phyloP scores from a whole-genome alignment of 768 basidiomycete genomes.

The Tricholoma terreum region DNA sequence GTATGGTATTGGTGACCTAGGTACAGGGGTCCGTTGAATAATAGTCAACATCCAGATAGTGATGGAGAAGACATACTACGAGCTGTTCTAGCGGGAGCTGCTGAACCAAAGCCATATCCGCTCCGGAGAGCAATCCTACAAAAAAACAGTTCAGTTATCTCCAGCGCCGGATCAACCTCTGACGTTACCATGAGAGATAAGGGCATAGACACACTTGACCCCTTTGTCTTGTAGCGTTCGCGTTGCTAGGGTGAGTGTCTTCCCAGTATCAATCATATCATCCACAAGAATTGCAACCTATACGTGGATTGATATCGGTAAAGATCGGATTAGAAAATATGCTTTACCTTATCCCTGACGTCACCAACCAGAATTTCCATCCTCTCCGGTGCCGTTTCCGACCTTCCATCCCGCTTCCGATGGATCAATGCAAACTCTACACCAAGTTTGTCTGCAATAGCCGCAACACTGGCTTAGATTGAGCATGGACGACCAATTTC shows the following conservation, averaged over 20 bases:
- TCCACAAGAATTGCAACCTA: slow-evolving; percentile 94
- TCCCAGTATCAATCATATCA: slow-evolving; percentile 97
- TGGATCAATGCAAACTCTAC: slow-evolving; percentile 97
- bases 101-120: slow-evolving; percentile 63
- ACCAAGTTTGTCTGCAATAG: slow-evolving; percentile 92
- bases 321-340: slow-evolving; percentile 1
- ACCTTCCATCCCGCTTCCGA: slow-evolving; percentile 75
- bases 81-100: slow-evolving; percentile 78
- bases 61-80: slow-evolving; percentile 54
- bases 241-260: slow-evolving; percentile 82
- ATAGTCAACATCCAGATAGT: background rate
- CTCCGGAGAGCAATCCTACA: slow-evolving; percentile 76
- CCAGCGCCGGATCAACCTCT: slow-evolving; percentile 4
- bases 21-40: slow-evolving; percentile 6
- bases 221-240: slow-evolving; percentile 88
- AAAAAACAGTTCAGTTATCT: slow-evolving; percentile 7
- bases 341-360: slow-evolving; percentile 77
- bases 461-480: slow-evolving; percentile 64
- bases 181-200: slow-evolving; percentile 84
- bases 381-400: slow-evolving; percentile 61
- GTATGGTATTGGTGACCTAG: slow-evolving; percentile 93
- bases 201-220: slow-evolving; percentile 78
- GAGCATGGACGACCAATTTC: slow-evolving; percentile 5
- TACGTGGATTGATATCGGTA: slow-evolving; percentile 1
- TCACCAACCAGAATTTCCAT: slow-evolving; percentile 97